A percentile compares a stretch with the other conserved stretches of the same genome.
Evolutionary conservation across 108 stramenopile genomes (phyloP).

Genomic region (Mayamaea pseudoterrestris): DNA sequence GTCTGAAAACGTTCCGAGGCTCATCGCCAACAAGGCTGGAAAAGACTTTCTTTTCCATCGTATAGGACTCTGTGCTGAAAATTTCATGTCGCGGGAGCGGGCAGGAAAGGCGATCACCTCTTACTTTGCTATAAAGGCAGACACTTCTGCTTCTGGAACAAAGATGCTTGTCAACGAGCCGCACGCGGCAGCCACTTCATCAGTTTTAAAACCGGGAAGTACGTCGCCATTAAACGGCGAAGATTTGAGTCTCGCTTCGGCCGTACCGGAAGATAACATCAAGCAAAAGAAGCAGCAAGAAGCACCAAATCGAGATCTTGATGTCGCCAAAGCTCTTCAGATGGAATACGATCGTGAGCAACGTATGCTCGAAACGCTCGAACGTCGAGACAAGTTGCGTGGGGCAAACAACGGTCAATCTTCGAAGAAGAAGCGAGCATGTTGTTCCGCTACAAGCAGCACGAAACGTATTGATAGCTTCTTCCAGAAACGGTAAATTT

Average conservation of each 20-base stretch:
- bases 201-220: not conserved
- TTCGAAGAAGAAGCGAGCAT: too few relatives aligned
- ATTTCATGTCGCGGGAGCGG: too few relatives aligned
- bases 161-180: slow-evolving; percentile 18
- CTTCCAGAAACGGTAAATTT: too few relatives aligned
- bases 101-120: too few relatives aligned
- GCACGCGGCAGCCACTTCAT: not conserved
- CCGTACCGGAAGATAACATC: not conserved
- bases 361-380: not conserved
- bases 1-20: not conserved
- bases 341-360: slow-evolving; percentile 50
- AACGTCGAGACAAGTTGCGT: too few relatives aligned
- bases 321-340: slow-evolving; percentile 54
- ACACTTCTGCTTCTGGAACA: not conserved
- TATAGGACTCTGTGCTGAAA: slow-evolving; percentile 28
- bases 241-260: not conserved
- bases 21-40: too few relatives aligned
- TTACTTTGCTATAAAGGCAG: too few relatives aligned
- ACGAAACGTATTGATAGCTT: too few relatives aligned
- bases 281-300: not conserved
- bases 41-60: slow-evolving; percentile 9
- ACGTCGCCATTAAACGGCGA: slow-evolving; percentile 1
- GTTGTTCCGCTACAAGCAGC: too few relatives aligned
- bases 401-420: too few relatives aligned
- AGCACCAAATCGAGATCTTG: slow-evolving; percentile 30